phyloP scores from a whole-genome alignment of 257 asterid species.

The Cruciata laevipes region DNA sequence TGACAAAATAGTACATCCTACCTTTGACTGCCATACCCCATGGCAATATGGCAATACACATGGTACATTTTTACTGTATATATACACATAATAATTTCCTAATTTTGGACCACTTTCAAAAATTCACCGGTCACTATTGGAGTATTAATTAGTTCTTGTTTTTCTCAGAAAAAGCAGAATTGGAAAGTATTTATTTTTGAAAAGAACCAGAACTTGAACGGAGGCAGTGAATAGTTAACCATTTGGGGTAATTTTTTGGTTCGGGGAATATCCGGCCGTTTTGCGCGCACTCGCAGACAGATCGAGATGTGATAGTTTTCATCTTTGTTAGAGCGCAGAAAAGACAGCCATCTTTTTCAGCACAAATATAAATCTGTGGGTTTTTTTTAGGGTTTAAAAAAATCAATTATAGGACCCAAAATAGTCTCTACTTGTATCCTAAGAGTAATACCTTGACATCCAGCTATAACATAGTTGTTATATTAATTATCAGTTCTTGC shows the following conservation, averaged over 20 bases:
- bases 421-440: neutral
- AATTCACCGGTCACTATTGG: conserved; percentile 4
- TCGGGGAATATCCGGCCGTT: conserved; percentile 7
- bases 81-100: neutral
- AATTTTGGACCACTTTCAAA: neutral
- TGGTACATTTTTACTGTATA: neutral
- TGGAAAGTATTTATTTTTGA: neutral
- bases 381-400: neutral
- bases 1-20: neutral
- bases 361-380: conserved; percentile 5
- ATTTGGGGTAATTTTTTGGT: conserved; percentile 21
- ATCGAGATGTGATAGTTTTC: conserved; percentile 67
- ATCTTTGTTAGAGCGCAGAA: conserved; percentile 46
- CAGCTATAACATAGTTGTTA: neutral
- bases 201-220: conserved; percentile 15
- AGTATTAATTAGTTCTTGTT: too few species aligned
- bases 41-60: neutral
- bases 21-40: neutral
- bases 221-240: conserved; percentile 13
- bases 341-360: conserved; percentile 65
- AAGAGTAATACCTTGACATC: neutral
- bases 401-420: neutral
- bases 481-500: too few species aligned
- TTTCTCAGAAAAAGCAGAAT: neutral
- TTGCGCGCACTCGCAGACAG: conserved; percentile 3